Percentiles rank a stretch among this genome's conserved stretches.
These are phyloP conservation scores for Thraustotheca clavata DNA, from an alignment of 352 stramenopile genomes.

Conservation along the genomic window DNA sequence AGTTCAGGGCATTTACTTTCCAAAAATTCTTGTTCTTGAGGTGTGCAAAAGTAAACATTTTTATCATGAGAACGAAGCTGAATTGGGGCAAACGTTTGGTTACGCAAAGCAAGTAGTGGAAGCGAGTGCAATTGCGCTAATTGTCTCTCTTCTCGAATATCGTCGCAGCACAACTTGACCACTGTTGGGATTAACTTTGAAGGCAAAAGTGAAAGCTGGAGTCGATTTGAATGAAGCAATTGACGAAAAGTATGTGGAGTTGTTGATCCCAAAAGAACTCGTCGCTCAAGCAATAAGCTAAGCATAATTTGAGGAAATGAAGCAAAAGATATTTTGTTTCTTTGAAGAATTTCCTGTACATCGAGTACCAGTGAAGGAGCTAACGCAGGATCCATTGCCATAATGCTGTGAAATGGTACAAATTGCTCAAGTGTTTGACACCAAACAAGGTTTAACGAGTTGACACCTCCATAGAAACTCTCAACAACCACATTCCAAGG, in stretches of 20 bases:
- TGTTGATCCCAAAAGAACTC: constrained; percentile 44
- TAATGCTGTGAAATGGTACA: constrained; percentile 6
- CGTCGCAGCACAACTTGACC: constrained; percentile 42
- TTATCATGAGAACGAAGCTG: constrained; percentile 18
- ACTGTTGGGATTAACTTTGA: constrained; percentile 27
- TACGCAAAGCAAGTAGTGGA: constrained; percentile 37
- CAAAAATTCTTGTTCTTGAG: constrained; percentile 43
- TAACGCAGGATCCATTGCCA: neutral
- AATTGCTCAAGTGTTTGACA: constrained; percentile 43
- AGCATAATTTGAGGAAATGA: constrained; percentile 26
- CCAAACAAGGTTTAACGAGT: constrained; percentile 25
- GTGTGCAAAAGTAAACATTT: constrained; percentile 35
- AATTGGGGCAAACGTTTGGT: constrained; percentile 36
- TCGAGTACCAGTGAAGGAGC: neutral
- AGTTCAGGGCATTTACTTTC: constrained; percentile 30
- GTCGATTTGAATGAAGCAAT: constrained; percentile 26
- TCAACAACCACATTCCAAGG: constrained; percentile 47
- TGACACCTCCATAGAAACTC: constrained; percentile 28
- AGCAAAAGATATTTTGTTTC: neutral
- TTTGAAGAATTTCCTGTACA: neutral
- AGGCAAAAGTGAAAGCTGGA: constrained; percentile 32
- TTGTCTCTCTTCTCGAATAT: constrained; percentile 27
- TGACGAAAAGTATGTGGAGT: constrained; percentile 46
- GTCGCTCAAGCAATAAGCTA: constrained; percentile 37
- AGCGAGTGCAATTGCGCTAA: constrained; percentile 30